Conservation (phyloP, 768 basidiomycete genomes). For the Suillus lakei region DNA sequence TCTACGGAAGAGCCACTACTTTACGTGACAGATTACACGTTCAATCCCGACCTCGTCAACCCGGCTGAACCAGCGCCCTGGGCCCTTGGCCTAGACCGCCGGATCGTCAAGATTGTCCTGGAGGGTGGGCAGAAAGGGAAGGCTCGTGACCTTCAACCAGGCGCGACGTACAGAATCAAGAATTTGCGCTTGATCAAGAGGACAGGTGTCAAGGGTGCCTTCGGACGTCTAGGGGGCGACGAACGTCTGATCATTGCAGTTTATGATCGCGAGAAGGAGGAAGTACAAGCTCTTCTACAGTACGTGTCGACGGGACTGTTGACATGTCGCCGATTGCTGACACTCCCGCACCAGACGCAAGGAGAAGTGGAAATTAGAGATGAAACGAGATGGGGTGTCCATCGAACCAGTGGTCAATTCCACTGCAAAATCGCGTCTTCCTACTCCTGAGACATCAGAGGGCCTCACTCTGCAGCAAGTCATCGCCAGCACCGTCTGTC, state of each 20-base stretch:
- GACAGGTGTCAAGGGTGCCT: constrained; percentile 9
- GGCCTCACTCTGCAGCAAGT: constrained; percentile 45
- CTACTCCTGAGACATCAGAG: constrained; percentile 8
- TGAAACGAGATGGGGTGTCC: constrained; percentile 13
- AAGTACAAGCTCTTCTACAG: constrained; percentile 21
- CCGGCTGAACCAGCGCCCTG: constrained; percentile 37
- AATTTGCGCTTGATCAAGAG: constrained; percentile 54
- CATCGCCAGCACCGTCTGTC: constrained; percentile 32
- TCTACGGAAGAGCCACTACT: constrained; percentile 42
- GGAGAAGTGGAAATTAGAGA: constrained; percentile 35
- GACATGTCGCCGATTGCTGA: background rate
- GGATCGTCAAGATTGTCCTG: constrained; percentile 56
- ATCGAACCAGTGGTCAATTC: background rate
- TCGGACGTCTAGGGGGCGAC: constrained; percentile 35
- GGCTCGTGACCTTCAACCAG: constrained; percentile 42
- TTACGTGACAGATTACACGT: constrained; percentile 71
- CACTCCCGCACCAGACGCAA: constrained; percentile 34
- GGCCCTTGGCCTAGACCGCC: constrained; percentile 51
- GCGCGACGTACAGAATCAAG: constrained; percentile 51
- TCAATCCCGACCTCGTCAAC: constrained; percentile 47
- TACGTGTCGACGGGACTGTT: background rate
- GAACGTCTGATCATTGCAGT: constrained; percentile 26
- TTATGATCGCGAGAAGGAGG: constrained; percentile 20
- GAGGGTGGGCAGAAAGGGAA: constrained; percentile 50
- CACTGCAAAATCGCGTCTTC: constrained; percentile 6